Evolutionary conservation across 139 green algal genomes (phyloP).

Genomic region (Limnomonas spitsbergensis): DNA sequence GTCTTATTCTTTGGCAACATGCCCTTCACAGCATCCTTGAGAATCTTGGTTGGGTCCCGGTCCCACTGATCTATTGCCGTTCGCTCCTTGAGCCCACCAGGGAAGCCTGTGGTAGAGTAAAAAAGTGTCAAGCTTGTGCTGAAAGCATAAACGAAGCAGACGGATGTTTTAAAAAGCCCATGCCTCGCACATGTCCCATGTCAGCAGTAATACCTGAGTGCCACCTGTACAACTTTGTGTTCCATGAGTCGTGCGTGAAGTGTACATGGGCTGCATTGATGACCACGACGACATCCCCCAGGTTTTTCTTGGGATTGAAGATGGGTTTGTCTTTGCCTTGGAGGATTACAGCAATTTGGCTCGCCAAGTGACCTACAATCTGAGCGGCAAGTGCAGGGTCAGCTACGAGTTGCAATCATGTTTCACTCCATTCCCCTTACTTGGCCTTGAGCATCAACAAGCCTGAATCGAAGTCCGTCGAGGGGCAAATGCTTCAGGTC

Average conservation of each 20-base stretch:
- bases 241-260: slow-evolving; percentile 85
- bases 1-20: slow-evolving; percentile 91
- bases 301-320: slow-evolving; percentile 64
- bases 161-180: too few species aligned
- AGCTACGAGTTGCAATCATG: not conserved
- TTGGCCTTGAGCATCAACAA: slow-evolving; percentile 81
- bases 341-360: slow-evolving; percentile 63
- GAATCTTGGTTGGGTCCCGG: slow-evolving; percentile 60
- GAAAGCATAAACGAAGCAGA: not conserved
- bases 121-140: not conserved
- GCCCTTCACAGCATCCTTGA: slow-evolving; percentile 72
- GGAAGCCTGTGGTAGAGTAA: slow-evolving; percentile 63
- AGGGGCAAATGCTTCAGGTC: slow-evolving; percentile 57
- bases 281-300: slow-evolving; percentile 83
- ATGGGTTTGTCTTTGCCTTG: slow-evolving; percentile 91
- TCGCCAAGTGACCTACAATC: slow-evolving; percentile 78
- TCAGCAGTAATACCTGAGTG: slow-evolving; percentile 66
- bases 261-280: slow-evolving; percentile 77
- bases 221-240: slow-evolving; percentile 85
- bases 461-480: slow-evolving; percentile 60
- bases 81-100: slow-evolving; percentile 76
- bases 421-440: slow-evolving; percentile 29
- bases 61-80: slow-evolving; percentile 57
- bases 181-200: too few species aligned
- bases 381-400: slow-evolving; percentile 17